These are phyloP conservation scores for Hydrangea macrophylla DNA, from an alignment of 148 eudicot species.

Conservation along the genomic window DNA sequence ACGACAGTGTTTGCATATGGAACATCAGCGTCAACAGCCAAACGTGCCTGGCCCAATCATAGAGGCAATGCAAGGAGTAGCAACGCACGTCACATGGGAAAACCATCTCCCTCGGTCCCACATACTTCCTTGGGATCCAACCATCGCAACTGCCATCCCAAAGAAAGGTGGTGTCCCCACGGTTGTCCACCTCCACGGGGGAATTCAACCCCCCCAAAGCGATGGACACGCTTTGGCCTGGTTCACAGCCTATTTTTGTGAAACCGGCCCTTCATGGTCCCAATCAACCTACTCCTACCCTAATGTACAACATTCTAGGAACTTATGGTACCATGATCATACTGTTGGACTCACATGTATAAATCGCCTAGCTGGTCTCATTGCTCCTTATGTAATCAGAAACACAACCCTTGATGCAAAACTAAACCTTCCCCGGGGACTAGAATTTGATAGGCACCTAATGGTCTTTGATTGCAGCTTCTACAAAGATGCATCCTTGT, in stretches of 20 bases:
- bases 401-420: not conserved
- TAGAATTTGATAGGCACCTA: slow-evolving; percentile 13
- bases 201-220: slow-evolving; percentile 12
- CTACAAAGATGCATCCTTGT: slow-evolving; percentile 8
- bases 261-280: slow-evolving; percentile 4
- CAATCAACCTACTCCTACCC: not conserved
- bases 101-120: slow-evolving; percentile 18
- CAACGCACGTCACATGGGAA: slow-evolving; percentile 16
- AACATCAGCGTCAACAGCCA: slow-evolving; percentile 11
- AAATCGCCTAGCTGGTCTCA: slow-evolving; percentile 20
- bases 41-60: slow-evolving; percentile 18
- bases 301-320: slow-evolving; percentile 8
- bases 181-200: slow-evolving; percentile 24
- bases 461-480: slow-evolving; percentile 21
- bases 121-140: slow-evolving; percentile 20
- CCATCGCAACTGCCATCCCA: slow-evolving; percentile 15
- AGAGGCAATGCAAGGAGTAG: slow-evolving; percentile 11
- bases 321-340: slow-evolving; percentile 23
- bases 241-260: slow-evolving; percentile 11
- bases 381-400: slow-evolving; percentile 13
- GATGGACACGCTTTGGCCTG: slow-evolving; percentile 15
- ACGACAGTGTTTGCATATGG: slow-evolving; percentile 22
- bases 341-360: slow-evolving; percentile 15
- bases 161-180: slow-evolving; percentile 13
- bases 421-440: slow-evolving; percentile 7